Evolutionary conservation across 106 monocot species (phyloP), one percentile per base, ranked within the genome.

Genomic region (Dendrobium officinale): DNA sequence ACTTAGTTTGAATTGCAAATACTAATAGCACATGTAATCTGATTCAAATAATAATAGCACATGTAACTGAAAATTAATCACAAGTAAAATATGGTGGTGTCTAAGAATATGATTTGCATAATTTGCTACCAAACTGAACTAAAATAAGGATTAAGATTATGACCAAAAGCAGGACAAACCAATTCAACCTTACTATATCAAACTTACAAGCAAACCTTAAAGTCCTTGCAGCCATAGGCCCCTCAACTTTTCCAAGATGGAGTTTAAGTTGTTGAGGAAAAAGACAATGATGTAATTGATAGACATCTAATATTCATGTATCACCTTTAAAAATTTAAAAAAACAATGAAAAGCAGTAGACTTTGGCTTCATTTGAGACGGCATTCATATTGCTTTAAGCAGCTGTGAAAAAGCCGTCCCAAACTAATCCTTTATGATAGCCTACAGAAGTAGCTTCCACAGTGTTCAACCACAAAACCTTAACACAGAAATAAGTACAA

Each of bases 51-150:
- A 1, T 6, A n/a, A 66, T 7, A 24, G 56, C 59, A 68, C 6
- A 80, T 18, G 61, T 10, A 48, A 10, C 20, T 5, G 47, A 70
- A 48, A 51, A 51, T 2, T 51, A 41, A 19, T 15, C 6, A 33
- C n/a, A 17, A 77, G 45, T 49, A 54, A 77, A 37, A 78, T 67
- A 67, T 67, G 29, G 22, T 58, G 42, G 64, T 42, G 22, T 61
- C 8, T 43, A 22, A 5, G 20, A 6, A 22, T 64, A 17, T 42
- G 20, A 78, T 56, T 13, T 51, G 51, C 51, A 51, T 2, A 13
- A 51, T 51, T 51, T 51, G 51, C 51, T 16, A 51, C 51, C 51
- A 51, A 51, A 29, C 26, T 47, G 27, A 24, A 67, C 27, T 47
- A 44, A 1, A 27, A 68, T 27, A 47, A 44, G 67, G 13, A 40